Conservation (phyloP, 164 flowering plant genomes). For the Saururus chinensis region DNA sequence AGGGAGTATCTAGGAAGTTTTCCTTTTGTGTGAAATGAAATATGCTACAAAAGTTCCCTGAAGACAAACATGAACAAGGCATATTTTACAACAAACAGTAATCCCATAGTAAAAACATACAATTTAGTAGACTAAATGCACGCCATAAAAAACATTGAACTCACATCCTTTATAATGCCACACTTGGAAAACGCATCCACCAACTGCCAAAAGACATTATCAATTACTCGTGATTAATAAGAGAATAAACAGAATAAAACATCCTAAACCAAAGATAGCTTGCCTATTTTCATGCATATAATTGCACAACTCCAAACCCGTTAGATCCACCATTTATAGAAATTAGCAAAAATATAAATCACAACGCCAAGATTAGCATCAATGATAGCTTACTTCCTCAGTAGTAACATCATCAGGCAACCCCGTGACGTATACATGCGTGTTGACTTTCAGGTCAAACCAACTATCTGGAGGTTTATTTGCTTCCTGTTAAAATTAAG, state of each 20-base stretch:
- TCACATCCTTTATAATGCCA: conserved; percentile 92
- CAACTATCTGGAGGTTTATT: conserved; percentile 96
- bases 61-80: neutral
- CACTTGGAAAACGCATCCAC: conserved; percentile 93
- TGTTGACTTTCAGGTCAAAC: conserved; percentile 94
- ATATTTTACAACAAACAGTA: neutral
- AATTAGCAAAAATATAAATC: neutral
- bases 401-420: conserved; percentile 91
- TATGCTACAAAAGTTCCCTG: too few relatives aligned
- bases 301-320: neutral
- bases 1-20: too few relatives aligned
- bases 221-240: neutral
- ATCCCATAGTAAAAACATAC: too few relatives aligned
- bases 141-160: neutral
- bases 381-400: conserved; percentile 59
- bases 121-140: too few relatives aligned
- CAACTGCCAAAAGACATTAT: conserved; percentile 34
- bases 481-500: conserved; percentile 59
- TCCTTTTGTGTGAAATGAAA: too few relatives aligned
- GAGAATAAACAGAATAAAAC: neutral
- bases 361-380: neutral
- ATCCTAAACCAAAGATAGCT: too few relatives aligned
- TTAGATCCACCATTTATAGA: neutral
- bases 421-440: conserved; percentile 94
- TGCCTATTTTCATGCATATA: neutral